Base-by-base conservation (phyloP, 495 filamentous ascomycete genomes). In the Poronia punctata region DNA sequence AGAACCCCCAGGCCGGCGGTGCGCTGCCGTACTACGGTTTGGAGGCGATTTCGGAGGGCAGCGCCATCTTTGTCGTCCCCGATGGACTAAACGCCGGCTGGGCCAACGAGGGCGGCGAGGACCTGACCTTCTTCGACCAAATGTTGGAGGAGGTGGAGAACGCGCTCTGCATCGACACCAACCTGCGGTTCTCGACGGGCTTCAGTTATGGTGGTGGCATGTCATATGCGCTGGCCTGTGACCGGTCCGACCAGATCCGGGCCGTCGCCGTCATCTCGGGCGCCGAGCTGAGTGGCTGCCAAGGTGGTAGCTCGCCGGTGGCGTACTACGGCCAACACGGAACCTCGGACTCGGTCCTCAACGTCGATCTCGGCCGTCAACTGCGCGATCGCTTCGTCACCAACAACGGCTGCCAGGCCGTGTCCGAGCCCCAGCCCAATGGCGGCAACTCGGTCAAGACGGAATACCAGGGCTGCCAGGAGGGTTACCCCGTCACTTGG, bases 311-410 rank as follows among this genome's bases (percentile, higher is more conserved):
- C 15, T 48, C 64, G 11, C 66, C 69, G 7, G 57, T 72, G 5
- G 65, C 66, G 1, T 72, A 67, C 49, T 65, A 68, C 30, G 64
- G 47, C 3, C 60, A 67, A 35, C 68, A 71, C 42, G 69, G 69
- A 8, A 56, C 59, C 1, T 43, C 34, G 25, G 69, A 72, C 34
- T 35, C 35, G 11, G 65, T 69, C 2, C 53, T 72, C 15, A 56
- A 57, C 12, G 54, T 72, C 9, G 41, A 51, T 0, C 45, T 40
- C 0, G 67, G 61, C n/a, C 48, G 61, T 7, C 28, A 40, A 26
- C 24, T 68, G 40, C 49, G 61, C 10, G 66, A 70, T 44, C 38
- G 39, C 17, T 71, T 67, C 35, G 65, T 65, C 22, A 56, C 44
- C 23, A 63, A 62, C 43, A 70, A 71, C 40, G 57, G 60, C 0